Evolutionary conservation across 2,329 filamentous ascomycete species (phyloP).

Genomic region (Cytospora paraplurivora): DNA sequence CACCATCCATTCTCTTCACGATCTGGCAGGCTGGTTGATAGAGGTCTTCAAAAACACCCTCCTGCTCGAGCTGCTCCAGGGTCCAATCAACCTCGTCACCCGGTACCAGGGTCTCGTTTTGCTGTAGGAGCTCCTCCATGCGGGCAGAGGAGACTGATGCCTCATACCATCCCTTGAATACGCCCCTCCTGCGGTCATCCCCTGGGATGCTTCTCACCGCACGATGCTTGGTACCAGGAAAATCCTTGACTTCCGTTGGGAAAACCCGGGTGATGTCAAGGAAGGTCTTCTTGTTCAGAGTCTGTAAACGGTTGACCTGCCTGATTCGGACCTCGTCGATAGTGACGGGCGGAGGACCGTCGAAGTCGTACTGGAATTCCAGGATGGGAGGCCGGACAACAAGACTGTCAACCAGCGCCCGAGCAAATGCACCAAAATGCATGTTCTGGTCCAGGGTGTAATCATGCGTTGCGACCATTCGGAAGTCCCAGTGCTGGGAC

Average conservation of each 20-base stretch:
- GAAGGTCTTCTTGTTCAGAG: conserved; percentile 28
- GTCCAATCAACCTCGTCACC: conserved; percentile 36
- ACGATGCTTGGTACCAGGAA: background rate
- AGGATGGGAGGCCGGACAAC: conserved; percentile 24
- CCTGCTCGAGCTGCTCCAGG: conserved; percentile 17
- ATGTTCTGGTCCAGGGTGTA: conserved; percentile 29
- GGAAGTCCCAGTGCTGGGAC: conserved; percentile 38
- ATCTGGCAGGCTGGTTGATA: conserved; percentile 35
- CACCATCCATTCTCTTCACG: conserved; percentile 37
- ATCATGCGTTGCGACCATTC: conserved; percentile 32
- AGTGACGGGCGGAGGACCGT: background rate
- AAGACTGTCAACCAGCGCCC: conserved; percentile 33
- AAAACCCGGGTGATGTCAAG: conserved; percentile 32
- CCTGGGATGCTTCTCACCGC: conserved; percentile 3
- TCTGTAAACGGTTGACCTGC: conserved; percentile 19
- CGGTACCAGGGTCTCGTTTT: conserved; percentile 33
- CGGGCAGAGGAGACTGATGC: conserved; percentile 34
- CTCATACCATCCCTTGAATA: conserved; percentile 37
- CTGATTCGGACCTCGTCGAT: conserved; percentile 21
- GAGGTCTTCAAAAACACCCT: conserved; percentile 31
- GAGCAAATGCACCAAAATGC: conserved; percentile 33
- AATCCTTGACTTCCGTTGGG: background rate
- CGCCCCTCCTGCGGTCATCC: conserved; percentile 28
- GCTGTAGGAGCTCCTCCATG: conserved; percentile 32
- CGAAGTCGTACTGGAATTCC: conserved; percentile 18